Evolutionary conservation across 2,329 filamentous ascomycete species (phyloP), one percentile per base, ranked within the genome.

Genomic region (Apiospora sp.): DNA sequence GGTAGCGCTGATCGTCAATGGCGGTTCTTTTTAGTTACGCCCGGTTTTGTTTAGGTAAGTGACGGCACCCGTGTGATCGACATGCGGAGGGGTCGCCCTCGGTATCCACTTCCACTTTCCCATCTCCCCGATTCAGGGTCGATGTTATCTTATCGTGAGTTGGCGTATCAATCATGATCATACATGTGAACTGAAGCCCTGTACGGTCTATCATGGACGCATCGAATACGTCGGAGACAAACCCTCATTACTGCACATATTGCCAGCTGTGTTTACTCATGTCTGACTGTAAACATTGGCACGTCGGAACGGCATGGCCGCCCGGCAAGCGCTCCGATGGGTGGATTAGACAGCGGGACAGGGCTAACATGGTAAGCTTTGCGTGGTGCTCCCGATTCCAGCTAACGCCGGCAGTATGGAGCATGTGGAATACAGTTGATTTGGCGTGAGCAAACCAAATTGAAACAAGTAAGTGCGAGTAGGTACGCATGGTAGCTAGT

Each of bases 21-120:
- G 51, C 51, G 4, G 51, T 58, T 27, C 14, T 27, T 13, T 58
- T 49, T 22, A 30, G 27, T 58, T 14, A 30, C 37, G 51, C 30
- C 54, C 54, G 54, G 54, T 19, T 61, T 61, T 61, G 54, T 22
- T 61, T 37, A 61, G 54, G 54, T 61, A 37, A 61, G 34, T 37
- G 49, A n/a, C 27, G 51, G 27, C 30, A 19, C 30, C 16, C 8
- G 14, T 61, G 54, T 61, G 30, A 61, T 61, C 30, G 54, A 61
- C 54, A 61, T 41, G 54, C 54, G 54, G 54, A 37, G 54, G 54
- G 54, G 54, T 37, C 7, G 54, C 14, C 19, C 51, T 49, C 16
- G 16, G 54, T 34, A 34, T 61, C 54, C 54, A 61, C 54, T 61
- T 22, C 3, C 27, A 30, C 37, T 41, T 34, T 5, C 7, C 16